Evolutionary conservation across 108 stramenopile genomes (phyloP).

Genomic region (Epithemia pelagica): DNA sequence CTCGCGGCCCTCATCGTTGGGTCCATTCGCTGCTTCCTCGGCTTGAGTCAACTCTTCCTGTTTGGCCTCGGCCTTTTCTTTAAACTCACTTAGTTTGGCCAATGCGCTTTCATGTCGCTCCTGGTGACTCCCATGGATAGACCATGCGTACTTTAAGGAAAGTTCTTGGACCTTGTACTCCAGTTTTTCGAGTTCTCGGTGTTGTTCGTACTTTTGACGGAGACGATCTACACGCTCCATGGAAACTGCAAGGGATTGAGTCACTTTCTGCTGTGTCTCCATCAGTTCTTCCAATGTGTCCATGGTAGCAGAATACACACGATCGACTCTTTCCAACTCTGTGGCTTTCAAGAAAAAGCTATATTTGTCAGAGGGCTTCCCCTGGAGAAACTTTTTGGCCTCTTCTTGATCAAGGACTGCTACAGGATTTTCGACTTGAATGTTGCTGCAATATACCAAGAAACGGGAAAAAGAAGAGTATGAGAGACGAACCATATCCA

Average conservation of each 20-base stretch:
- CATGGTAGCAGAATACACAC: slow-evolving; percentile 36
- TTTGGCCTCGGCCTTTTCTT: slow-evolving; percentile 46
- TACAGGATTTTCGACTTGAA: slow-evolving; percentile 96
- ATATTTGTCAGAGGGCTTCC: slow-evolving; percentile 89
- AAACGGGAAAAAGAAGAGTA: slow-evolving; percentile 14
- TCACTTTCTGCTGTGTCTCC: slow-evolving; percentile 24
- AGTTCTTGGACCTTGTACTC: slow-evolving; percentile 40
- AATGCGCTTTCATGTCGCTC: slow-evolving; percentile 1
- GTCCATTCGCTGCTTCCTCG: slow-evolving; percentile 36
- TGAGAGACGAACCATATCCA: not conserved
- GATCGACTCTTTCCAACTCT: slow-evolving; percentile 77
- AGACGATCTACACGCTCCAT: slow-evolving; percentile 37
- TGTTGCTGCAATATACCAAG: slow-evolving; percentile 29
- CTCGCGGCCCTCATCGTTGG: slow-evolving; percentile 38
- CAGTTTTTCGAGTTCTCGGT: slow-evolving; percentile 60
- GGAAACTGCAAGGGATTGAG: slow-evolving; percentile 20
- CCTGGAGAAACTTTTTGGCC: slow-evolving; percentile 94
- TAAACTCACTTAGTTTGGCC: slow-evolving; percentile 25
- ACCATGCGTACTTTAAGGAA: slow-evolving; percentile 45
- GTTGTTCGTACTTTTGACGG: slow-evolving; percentile 63
- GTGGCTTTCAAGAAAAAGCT: slow-evolving; percentile 94
- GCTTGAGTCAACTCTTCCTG: slow-evolving; percentile 43
- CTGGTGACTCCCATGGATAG: slow-evolving; percentile 16
- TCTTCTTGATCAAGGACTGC: slow-evolving; percentile 97
- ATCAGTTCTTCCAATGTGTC: slow-evolving; percentile 51